Conservation (phyloP, 2,329 filamentous ascomycete genomes). For the Arthrobotrys sinensis region DNA sequence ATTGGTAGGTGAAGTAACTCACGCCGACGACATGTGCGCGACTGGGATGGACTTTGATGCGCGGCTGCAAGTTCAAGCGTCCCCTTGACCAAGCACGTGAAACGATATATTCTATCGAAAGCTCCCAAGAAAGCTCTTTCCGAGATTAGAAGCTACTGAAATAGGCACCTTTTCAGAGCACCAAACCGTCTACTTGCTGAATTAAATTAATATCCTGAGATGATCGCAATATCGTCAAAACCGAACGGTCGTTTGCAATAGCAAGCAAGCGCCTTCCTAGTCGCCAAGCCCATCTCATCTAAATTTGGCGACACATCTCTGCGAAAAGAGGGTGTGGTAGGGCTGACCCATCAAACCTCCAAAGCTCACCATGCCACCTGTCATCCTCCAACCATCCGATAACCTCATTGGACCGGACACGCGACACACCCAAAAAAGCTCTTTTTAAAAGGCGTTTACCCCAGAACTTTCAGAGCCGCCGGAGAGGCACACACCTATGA, state of each 20-base stretch:
- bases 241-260: neutral
- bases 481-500: neutral
- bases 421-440: slow-evolving; percentile 14
- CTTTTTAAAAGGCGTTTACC: neutral
- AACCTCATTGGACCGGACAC: slow-evolving; percentile 31
- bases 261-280: slow-evolving; percentile 44
- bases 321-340: slow-evolving; percentile 41
- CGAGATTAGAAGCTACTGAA: slow-evolving; percentile 22
- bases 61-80: slow-evolving; percentile 19
- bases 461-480: slow-evolving; percentile 34
- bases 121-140: neutral
- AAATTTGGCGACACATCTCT: slow-evolving; percentile 52
- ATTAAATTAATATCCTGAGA: slow-evolving; percentile 18
- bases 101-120: slow-evolving; percentile 2
- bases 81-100: slow-evolving; percentile 38
- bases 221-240: slow-evolving; percentile 21
- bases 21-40: slow-evolving; percentile 37
- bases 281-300: slow-evolving; percentile 49
- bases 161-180: slow-evolving; percentile 14
- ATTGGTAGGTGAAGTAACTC: slow-evolving; percentile 32
- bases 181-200: neutral
- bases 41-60: slow-evolving; percentile 30
- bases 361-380: slow-evolving; percentile 3
- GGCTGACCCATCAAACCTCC: slow-evolving; percentile 40
- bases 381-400: slow-evolving; percentile 1